Percentiles rank a stretch among this genome's conserved stretches.
These are phyloP conservation scores for Pseudonitzschia pungens DNA, from an alignment of 108 stramenopile species.

Conservation along the genomic window DNA sequence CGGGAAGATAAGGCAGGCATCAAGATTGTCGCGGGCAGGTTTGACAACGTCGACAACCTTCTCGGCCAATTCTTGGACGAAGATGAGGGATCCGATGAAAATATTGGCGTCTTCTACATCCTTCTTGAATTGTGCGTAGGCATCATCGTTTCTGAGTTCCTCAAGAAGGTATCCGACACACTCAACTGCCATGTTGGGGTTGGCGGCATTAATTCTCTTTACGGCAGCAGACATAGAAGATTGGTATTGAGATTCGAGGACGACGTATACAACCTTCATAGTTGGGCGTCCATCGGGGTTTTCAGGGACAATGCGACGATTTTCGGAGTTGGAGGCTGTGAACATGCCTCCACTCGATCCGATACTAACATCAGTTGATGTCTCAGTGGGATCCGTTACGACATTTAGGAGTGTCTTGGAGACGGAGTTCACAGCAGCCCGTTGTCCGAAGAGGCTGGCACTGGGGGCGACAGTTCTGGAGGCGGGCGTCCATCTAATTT, in stretches of 20 bases:
- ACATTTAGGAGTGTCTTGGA: constrained; percentile 56
- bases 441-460: constrained; percentile 22
- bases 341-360: constrained; percentile 71
- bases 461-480: neutral
- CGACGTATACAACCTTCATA: constrained; percentile 96
- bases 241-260: constrained; percentile 97
- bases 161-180: constrained; percentile 96
- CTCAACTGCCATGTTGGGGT: constrained; percentile 94
- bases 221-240: constrained; percentile 93
- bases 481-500: constrained; percentile 36
- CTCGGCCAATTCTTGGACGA: constrained; percentile 97
- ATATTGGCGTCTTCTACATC: constrained; percentile 92
- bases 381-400: constrained; percentile 65
- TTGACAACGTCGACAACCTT: constrained; percentile 91
- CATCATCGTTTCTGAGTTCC: constrained; percentile 88
- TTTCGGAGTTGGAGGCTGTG: constrained; percentile 87
- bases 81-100: constrained; percentile 96
- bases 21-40: constrained; percentile 86
- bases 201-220: constrained; percentile 91
- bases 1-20: constrained; percentile 93
- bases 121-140: constrained; percentile 89
- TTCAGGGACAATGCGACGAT: constrained; percentile 87
- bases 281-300: constrained; percentile 65
- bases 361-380: constrained; percentile 20
- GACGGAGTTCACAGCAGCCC: constrained; percentile 19